phyloP scores from a whole-genome alignment of 2,329 filamentous ascomycete species.

The Coniosporium tulheliwenetii region DNA sequence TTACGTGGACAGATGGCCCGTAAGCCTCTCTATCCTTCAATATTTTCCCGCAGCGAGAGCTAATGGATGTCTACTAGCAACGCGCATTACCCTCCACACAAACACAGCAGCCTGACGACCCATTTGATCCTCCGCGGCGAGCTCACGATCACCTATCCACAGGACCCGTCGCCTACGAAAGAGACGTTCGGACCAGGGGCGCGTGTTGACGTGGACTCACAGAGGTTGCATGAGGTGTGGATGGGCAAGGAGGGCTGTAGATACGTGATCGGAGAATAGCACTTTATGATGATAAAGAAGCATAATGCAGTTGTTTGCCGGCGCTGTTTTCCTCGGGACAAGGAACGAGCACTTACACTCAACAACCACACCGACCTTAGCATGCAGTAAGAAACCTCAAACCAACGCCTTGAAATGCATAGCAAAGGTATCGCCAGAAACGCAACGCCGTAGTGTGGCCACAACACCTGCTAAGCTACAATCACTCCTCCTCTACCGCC shows the following conservation, averaged over 20 bases:
- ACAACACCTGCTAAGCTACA: too few relatives aligned
- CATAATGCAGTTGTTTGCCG: too few relatives aligned
- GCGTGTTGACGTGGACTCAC: conserved; percentile 50
- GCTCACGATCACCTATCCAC: conserved; percentile 51
- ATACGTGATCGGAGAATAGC: conserved; percentile 44
- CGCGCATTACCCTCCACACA: conserved; percentile 52
- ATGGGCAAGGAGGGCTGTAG: conserved; percentile 51
- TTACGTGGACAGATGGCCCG: conserved; percentile 58
- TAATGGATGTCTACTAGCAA: conserved; percentile 26
- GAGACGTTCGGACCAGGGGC: conserved; percentile 44
- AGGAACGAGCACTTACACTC: too few relatives aligned
- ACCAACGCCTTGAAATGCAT: too few relatives aligned
- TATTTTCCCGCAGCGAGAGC: conserved; percentile 1
- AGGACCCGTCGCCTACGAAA: conserved; percentile 39
- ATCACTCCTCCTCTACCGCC: too few relatives aligned
- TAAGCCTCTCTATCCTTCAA: conserved; percentile 25
- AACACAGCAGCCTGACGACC: conserved; percentile 48
- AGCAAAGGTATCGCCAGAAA: too few relatives aligned
- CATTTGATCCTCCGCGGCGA: conserved; percentile 52
- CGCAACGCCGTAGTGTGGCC: too few relatives aligned
- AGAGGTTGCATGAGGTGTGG: conserved; percentile 53
- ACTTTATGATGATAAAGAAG: too few relatives aligned
- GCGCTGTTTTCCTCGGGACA: too few relatives aligned
- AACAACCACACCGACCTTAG: too few relatives aligned
- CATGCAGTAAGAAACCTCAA: too few relatives aligned